Evolutionary conservation across 1,139 yeast genomes (phyloP), one percentile per base, ranked within the genome.

Genomic region (Kodamaea suecica): DNA sequence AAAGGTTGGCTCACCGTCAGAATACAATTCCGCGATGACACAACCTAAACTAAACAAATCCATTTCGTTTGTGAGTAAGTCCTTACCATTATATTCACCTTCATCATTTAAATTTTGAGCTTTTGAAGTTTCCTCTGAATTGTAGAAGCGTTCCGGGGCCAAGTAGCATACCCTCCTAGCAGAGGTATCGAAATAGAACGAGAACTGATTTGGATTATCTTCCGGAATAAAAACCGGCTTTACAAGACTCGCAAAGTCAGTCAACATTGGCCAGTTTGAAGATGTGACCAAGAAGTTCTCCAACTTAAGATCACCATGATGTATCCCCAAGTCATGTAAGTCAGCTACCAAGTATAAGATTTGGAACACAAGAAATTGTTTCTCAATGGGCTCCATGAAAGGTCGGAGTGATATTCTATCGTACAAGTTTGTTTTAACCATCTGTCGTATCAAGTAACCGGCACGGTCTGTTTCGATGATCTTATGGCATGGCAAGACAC

Each of bases 41-140:
- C 98, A 94, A 0, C 97, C 97, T 35, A 84, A 59, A 37, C 94
- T 78, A 56, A 90, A 88, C n/a, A 88, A 66, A 56, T 94, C 99
- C 94, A 86, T 86, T 36, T 74, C 75, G 26, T 70, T 66, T 0
- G 81, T 76, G 16, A 87, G 53, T n/a, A 55, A 52, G 33, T 56
- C 60, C 12, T 39, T 39, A 2, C 59, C 61, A 14, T 39, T 45
- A 34, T 46, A 57, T 21, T 44, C 45, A 0, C 67, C 70, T 17
- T 57, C 52, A 17, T 66, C 63, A 10, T 58, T 57, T 27, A 52
- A 38, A n/a, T 39, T 48, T 15, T 45, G 42, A n/a, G 42, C 42
- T 34, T 49, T 35, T 33, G 48, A 35, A 11, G 46, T 35, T n/a
- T 44, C 32, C 19, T 50, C 45, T 3, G 66, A 55, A 31, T 55